A percentile compares a stretch with the other conserved stretches of the same genome.
These are phyloP conservation scores for Aureobasidium subglaciale DNA, from an alignment of 2,329 filamentous ascomycete species.

Conservation along the genomic window DNA sequence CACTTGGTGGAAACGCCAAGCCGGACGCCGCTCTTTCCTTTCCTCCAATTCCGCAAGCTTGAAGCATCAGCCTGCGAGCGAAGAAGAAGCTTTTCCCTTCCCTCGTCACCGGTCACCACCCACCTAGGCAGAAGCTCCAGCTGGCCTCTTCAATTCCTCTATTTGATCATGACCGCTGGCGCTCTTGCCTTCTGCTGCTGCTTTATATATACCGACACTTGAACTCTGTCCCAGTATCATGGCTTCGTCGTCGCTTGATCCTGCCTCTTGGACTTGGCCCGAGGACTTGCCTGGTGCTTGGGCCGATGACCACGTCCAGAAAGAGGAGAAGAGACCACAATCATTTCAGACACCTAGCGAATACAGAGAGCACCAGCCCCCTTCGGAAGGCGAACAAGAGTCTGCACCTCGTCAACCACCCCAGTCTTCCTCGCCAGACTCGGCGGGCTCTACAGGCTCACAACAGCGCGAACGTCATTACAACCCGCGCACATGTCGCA, in stretches of 20 bases:
- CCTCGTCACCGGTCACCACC: too few relatives aligned
- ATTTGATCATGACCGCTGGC: slow-evolving; percentile 8
- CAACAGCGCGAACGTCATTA: slow-evolving; percentile 39
- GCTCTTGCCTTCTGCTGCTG: neutral
- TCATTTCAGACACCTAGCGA: neutral
- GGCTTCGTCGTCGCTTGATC: slow-evolving; percentile 33
- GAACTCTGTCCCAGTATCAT: slow-evolving; percentile 24
- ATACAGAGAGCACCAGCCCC: slow-evolving; percentile 18
- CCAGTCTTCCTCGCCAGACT: neutral
- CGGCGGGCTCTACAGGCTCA: neutral
- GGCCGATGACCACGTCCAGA: slow-evolving; percentile 7
- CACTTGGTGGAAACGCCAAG: neutral
- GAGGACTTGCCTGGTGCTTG: slow-evolving; percentile 35
- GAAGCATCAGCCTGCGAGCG: neutral
- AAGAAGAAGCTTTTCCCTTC: neutral
- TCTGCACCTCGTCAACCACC: neutral
- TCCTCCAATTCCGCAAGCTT: neutral
- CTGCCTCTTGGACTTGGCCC: slow-evolving; percentile 39
- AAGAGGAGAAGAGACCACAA: neutral
- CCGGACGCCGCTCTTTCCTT: neutral
- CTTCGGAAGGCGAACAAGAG: neutral
- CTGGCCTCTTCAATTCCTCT: slow-evolving; percentile 5
- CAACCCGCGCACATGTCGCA: slow-evolving; percentile 71
- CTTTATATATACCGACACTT: neutral
- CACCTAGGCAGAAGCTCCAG: slow-evolving; percentile 5